Base-by-base conservation (phyloP, 2,329 filamentous ascomycete genomes). In the Plectosphaerella plurivora region DNA sequence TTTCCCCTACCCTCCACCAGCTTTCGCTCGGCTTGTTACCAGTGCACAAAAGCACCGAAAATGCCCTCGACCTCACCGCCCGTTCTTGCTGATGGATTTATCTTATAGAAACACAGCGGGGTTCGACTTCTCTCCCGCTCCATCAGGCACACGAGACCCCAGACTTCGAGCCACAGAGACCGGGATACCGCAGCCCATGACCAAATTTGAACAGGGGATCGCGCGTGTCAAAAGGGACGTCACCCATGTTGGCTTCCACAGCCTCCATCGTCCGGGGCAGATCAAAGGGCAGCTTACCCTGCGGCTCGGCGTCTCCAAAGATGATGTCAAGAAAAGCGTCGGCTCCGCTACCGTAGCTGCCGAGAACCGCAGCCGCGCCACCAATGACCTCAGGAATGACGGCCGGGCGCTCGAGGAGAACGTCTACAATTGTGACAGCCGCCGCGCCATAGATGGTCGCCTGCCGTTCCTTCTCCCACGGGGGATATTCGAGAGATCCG, bases 231-330 rank as follows among this genome's bases (percentile, higher is more conserved):
- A 58, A 68, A 0, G 64, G 59, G 7, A 66, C 58, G 45, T 68
- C 66, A 28, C 62, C 61, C 14, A 47, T 54, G 0, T 57, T 53
- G 8, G 58, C 66, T 45, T 69, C 66, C 0, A 76, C 75, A 2
- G 74, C 75, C 44, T 62, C 66, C 55, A 69, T 68, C 6, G 71
- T 75, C 11, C 70, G 58, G 0, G 76, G 75, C 22, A 79, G 51
- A 58, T 79, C 75, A 59, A 76, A 75, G 0, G 73, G 73, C 52
- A 76, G 54, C 58, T 64, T 69, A 0, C 75, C 75, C 51, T 69
- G 57, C 0, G 75, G 75, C 12, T 60, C 58, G 6, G 63, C 65
- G 2, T 64, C 56, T 0, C 63, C 65, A 50, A 76, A 73, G 0
- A 76, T 39, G 1, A 77, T 65, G 54, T 75, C 73, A 5, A 78